Conservation (phyloP, 2,329 filamentous ascomycete genomes). For the Plenodomus tracheiphilus region DNA sequence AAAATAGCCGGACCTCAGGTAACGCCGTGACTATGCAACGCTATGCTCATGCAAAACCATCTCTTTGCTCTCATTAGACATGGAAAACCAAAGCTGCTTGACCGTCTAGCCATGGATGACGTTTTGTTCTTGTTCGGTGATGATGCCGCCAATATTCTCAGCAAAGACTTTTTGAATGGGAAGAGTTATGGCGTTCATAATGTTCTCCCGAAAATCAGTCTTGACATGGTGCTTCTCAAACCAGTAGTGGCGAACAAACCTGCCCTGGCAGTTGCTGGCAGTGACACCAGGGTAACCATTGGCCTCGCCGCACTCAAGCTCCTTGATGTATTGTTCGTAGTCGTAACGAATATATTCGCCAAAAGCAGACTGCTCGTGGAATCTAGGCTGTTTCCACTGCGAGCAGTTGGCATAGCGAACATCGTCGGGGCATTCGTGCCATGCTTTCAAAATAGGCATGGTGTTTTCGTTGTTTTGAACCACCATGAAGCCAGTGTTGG, state of each 20-base stretch:
- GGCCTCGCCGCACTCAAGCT: slow-evolving; percentile 44
- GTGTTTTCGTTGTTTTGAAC: slow-evolving; percentile 56
- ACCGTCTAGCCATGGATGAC: slow-evolving; percentile 21
- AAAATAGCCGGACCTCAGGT: neutral
- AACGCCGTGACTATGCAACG: neutral
- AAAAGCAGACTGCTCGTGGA: slow-evolving; percentile 47
- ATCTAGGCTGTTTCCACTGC: slow-evolving; percentile 43
- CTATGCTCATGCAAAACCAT: neutral
- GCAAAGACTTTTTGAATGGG: slow-evolving; percentile 42
- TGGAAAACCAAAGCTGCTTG: neutral
- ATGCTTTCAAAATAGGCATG: slow-evolving; percentile 54
- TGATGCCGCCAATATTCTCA: slow-evolving; percentile 31
- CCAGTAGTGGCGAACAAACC: slow-evolving; percentile 45
- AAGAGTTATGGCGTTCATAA: slow-evolving; percentile 43
- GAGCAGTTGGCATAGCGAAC: slow-evolving; percentile 42
- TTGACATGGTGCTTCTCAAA: slow-evolving; percentile 42
- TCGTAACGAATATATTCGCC: slow-evolving; percentile 47
- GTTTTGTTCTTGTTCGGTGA: slow-evolving; percentile 35
- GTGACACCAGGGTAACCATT: slow-evolving; percentile 44
- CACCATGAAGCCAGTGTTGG: slow-evolving; percentile 59
- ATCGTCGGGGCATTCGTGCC: slow-evolving; percentile 48
- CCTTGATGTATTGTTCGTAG: slow-evolving; percentile 42
- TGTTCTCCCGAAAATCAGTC: slow-evolving; percentile 39
- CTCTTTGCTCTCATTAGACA: neutral
- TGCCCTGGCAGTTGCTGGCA: slow-evolving; percentile 41